Percentiles rank a stretch among this genome's conserved stretches.
Evolutionary conservation across 164 flowering plant genomes (phyloP).

Genomic region (Aristolochia fimbriata): DNA sequence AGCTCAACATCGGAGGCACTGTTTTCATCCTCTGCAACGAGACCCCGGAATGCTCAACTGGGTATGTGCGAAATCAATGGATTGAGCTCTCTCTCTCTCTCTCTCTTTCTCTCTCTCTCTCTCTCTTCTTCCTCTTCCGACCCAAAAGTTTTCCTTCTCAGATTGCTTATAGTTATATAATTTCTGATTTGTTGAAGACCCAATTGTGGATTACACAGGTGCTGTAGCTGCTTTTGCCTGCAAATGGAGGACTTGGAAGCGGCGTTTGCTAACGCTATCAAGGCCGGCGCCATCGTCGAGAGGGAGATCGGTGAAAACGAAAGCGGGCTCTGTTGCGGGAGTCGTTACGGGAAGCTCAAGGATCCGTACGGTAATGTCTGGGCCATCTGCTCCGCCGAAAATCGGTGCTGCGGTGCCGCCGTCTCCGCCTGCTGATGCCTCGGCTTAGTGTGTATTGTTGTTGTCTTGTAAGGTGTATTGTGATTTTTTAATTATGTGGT

Average conservation of each 20-base stretch:
- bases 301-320: neutral
- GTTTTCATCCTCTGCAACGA: slow-evolving; percentile 27
- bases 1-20: slow-evolving; percentile 38
- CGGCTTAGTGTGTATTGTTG: too few species aligned
- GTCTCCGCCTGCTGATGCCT: too few species aligned
- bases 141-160: neutral
- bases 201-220: neutral
- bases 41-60: slow-evolving; percentile 22
- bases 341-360: neutral
- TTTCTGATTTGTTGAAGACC: neutral
- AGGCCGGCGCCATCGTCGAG: slow-evolving; percentile 1
- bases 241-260: neutral
- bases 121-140: neutral
- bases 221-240: neutral
- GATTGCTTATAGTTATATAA: neutral
- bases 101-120: too few species aligned
- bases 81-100: too few species aligned
- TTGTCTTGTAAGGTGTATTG: too few species aligned
- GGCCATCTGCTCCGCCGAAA: slow-evolving; percentile 2
- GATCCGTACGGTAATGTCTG: slow-evolving; percentile 4
- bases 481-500: too few species aligned
- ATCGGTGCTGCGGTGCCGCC: too few species aligned
- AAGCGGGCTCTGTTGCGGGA: neutral
- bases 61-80: slow-evolving; percentile 27
- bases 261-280: neutral